Base-by-base conservation (phyloP, 1,284 basidiomycete genomes). In the Veloporphyrellus conicus region DNA sequence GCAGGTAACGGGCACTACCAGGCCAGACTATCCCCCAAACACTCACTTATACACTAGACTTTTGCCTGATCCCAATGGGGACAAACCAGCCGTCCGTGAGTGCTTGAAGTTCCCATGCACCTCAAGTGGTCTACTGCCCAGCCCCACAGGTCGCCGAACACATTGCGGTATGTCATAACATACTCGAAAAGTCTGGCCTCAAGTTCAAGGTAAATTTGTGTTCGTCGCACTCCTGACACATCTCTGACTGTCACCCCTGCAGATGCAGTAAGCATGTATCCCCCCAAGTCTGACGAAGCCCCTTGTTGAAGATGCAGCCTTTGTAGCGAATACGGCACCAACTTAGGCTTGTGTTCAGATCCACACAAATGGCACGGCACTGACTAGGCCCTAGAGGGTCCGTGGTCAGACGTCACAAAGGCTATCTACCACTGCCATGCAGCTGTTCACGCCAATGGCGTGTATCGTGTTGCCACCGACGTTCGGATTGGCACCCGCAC, bases 401-500 rank as follows among this genome's bases (percentile, higher is more conserved):
- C 89, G 0, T 93, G 92, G 91, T 77, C 78, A 27, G 73, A 81
- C 48, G 93, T 96, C 46, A 78, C 75, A 45, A 72, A 86, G 57
- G 86, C 84, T 1, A 91, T 92, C 48, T 85, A 91, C 52, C 88
- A 87, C 49, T 94, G 92, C 61, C 93, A 96, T 63, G 78, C 77
- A 18, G 93, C 92, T 0, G 87, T 95, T 0, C 93, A 95, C 60
- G 81, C 78, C 2, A 76, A 78, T 61, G 88, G 87, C 28, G 80
- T 80, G 1, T 79, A 79, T 18, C 79, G 88, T 38, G 74, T 88
- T 34, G 84, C 89, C 20, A 93, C 92, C 7, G 93, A 96, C 67
- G 88, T 96, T 50, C 85, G 93, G 25, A 93, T 96, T 48, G 93
- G 93, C 36, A 96, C 93, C 0, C 80, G 93, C 36, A 77, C 78